Conservation (phyloP, 208 protist genomes). For the Leishmania turanica region DNA sequence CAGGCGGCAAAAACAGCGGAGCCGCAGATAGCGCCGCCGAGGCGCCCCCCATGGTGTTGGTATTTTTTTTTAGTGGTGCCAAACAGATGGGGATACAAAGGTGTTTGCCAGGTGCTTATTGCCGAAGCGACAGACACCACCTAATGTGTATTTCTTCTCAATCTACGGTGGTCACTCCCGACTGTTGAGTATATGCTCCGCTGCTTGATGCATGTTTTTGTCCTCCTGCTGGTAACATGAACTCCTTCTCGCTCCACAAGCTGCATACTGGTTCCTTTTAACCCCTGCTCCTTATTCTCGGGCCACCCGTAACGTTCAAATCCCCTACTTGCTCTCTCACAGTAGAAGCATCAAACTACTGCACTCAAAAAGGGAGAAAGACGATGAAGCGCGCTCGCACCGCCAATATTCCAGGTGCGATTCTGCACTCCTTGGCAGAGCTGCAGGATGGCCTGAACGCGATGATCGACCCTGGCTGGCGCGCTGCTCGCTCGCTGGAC, state of each 20-base stretch:
- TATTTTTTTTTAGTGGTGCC: not conserved
- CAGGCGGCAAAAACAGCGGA: not conserved
- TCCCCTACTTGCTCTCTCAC: no score
- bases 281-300: not conserved
- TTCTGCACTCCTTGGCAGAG: conserved; percentile 63
- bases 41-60: not conserved
- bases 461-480: conserved; percentile 79
- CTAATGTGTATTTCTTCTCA: not conserved
- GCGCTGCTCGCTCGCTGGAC: conserved; percentile 58
- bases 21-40: not conserved
- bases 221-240: not conserved
- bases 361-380: not conserved
- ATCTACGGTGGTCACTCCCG: not conserved
- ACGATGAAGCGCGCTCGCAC: conserved; percentile 55
- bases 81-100: not conserved
- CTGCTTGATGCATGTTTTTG: not conserved
- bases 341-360: no score
- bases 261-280: not conserved
- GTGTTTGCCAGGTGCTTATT: not conserved
- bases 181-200: not conserved
- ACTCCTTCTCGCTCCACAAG: not conserved
- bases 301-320: not conserved
- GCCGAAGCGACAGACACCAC: not conserved
- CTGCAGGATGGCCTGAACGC: conserved; percentile 88
- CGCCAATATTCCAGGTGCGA: conserved; percentile 32